A percentile compares a stretch with the other conserved stretches of the same genome.
Evolutionary conservation across 441 rosid species (phyloP).

Genomic region (Daphne laureola): DNA sequence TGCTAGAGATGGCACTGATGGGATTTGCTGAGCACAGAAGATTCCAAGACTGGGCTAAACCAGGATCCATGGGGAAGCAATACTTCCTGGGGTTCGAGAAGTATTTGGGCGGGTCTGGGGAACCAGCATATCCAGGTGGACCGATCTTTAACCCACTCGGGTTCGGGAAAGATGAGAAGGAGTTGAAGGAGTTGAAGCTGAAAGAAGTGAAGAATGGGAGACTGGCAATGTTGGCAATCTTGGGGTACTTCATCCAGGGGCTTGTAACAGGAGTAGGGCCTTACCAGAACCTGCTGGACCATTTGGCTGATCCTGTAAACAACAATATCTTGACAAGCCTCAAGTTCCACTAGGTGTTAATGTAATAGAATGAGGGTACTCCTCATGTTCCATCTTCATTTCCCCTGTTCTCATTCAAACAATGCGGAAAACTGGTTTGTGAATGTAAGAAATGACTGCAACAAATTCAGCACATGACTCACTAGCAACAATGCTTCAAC

Average conservation of each 20-base stretch:
- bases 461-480: conserved; percentile 2
- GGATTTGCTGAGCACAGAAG: conserved; percentile 98
- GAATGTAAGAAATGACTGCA: conserved; percentile 20
- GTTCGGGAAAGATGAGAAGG: conserved; percentile 80
- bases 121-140: conserved; percentile 90
- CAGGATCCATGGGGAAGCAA: conserved; percentile 87
- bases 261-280: conserved; percentile 92
- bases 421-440: conserved; percentile 39
- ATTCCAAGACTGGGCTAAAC: conserved; percentile 83
- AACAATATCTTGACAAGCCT: conserved; percentile 89
- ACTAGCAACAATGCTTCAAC: no score
- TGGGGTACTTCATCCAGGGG: conserved; percentile 74
- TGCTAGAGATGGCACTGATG: conserved; percentile 84
- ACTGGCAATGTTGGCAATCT: conserved; percentile 77
- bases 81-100: conserved; percentile 90
- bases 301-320: conserved; percentile 87
- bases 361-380: not conserved
- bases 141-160: conserved; percentile 94
- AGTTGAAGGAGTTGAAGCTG: conserved; percentile 77
- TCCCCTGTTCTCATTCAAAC: conserved; percentile 26
- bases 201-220: conserved; percentile 95
- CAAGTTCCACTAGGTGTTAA: conserved; percentile 64
- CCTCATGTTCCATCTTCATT: conserved; percentile 10
- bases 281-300: conserved; percentile 90
- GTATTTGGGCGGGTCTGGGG: conserved; percentile 66